phyloP scores from a whole-genome alignment of 345 rosid species.

The Gossypium ekmanianum region DNA sequence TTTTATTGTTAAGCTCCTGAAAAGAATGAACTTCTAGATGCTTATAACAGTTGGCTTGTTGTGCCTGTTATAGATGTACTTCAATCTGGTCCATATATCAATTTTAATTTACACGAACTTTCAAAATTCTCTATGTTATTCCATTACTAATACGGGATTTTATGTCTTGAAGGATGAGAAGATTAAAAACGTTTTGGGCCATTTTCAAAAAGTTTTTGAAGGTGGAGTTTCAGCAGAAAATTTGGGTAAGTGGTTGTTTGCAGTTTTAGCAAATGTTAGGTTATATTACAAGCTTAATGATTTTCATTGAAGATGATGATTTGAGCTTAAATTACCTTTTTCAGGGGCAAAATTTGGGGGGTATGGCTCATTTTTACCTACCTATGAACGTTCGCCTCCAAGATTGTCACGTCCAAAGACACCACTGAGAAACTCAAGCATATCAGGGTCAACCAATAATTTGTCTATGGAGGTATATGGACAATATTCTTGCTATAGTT shows the following conservation, averaged over 20 bases:
- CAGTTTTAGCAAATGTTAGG: conserved; percentile 7
- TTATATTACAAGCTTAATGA: neutral
- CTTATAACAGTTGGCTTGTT: neutral
- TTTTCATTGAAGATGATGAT: conserved; percentile 15
- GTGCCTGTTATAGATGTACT: neutral
- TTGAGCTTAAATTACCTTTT: conserved; percentile 18
- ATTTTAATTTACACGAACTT: neutral
- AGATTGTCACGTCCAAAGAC: conserved; percentile 32
- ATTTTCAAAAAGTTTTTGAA: conserved; percentile 53
- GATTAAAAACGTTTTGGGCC: conserved; percentile 61
- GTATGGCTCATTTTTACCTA: conserved; percentile 75
- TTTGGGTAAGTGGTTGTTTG: conserved; percentile 48
- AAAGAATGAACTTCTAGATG: neutral
- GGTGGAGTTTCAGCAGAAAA: conserved; percentile 43
- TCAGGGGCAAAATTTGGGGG: conserved; percentile 56
- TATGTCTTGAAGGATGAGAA: conserved; percentile 60
- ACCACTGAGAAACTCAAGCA: conserved; percentile 27
- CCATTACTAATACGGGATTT: conserved; percentile 19
- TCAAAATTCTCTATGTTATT: conserved; percentile 7
- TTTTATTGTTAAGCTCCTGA: neutral
- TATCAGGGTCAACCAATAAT: conserved; percentile 29
- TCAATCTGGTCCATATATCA: neutral
- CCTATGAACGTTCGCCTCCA: conserved; percentile 32
- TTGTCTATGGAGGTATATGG: conserved; percentile 44
- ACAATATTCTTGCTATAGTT: conserved; percentile 10